phyloP scores from a whole-genome alignment of 371 early-diverging fungal genomes.

The Lichtheimia hyalospora region DNA sequence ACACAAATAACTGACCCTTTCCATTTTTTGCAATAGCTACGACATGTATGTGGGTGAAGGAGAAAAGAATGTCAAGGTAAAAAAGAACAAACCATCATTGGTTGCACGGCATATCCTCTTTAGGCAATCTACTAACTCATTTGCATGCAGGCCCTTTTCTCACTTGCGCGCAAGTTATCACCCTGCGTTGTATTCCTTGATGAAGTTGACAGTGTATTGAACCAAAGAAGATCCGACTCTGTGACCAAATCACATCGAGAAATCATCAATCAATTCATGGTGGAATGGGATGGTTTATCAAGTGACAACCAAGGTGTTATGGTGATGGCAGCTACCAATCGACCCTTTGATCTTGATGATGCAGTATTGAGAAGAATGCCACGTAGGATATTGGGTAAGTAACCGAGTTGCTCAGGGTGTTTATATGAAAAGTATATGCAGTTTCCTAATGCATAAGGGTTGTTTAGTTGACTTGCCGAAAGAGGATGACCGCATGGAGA shows the following conservation, averaged over 20 bases:
- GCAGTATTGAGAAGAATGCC: slow-evolving; percentile 97
- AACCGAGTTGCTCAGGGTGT: neutral
- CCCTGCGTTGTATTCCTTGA: slow-evolving; percentile 99
- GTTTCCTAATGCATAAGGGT: neutral
- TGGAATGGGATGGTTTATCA: slow-evolving; percentile 94
- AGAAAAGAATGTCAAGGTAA: slow-evolving; percentile 88
- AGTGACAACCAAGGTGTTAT: slow-evolving; percentile 79
- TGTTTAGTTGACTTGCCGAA: slow-evolving; percentile 85
- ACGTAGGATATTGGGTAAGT: slow-evolving; percentile 82
- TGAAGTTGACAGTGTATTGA: slow-evolving; percentile 96
- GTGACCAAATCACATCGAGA: slow-evolving; percentile 66
- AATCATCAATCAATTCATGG: slow-evolving; percentile 95
- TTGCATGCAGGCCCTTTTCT: slow-evolving; percentile 79
- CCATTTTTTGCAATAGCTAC: slow-evolving; percentile 30
- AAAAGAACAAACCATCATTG: neutral
- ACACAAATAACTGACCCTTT: neutral
- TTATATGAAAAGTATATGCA: neutral
- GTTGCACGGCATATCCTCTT: neutral
- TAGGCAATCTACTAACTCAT: neutral
- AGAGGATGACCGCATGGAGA: slow-evolving; percentile 77
- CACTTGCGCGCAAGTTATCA: slow-evolving; percentile 90
- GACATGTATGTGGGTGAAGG: slow-evolving; percentile 99
- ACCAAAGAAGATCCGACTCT: slow-evolving; percentile 69
- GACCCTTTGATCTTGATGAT: slow-evolving; percentile 98
- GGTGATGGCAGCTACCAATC: slow-evolving; percentile 95